phyloP scores from a whole-genome alignment of 2,329 filamentous ascomycete genomes.

The Talaromyces sp. region DNA sequence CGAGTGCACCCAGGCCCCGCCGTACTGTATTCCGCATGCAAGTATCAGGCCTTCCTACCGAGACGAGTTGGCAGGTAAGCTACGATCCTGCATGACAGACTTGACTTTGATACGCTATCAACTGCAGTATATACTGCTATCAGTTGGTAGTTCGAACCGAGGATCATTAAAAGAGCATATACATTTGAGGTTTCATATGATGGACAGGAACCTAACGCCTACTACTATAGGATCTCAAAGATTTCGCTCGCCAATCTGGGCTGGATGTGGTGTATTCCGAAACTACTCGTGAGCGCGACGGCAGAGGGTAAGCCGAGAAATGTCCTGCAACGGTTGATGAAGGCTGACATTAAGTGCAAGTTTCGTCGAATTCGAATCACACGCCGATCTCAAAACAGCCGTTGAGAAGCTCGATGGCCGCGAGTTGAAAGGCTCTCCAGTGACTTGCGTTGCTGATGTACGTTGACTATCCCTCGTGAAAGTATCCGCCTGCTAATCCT shows the following conservation, averaged over 20 bases:
- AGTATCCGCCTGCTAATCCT: slow-evolving; percentile 24
- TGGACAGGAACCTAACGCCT: slow-evolving; percentile 51
- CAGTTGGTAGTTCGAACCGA: background rate
- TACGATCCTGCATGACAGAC: background rate
- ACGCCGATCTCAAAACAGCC: slow-evolving; percentile 80
- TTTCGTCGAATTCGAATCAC: slow-evolving; percentile 97
- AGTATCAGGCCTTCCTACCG: slow-evolving; percentile 85
- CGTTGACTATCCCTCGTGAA: slow-evolving; percentile 29
- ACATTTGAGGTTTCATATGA: background rate
- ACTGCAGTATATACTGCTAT: background rate
- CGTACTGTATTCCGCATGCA: slow-evolving; percentile 96
- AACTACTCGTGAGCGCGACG: slow-evolving; percentile 85
- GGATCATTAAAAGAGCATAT: background rate
- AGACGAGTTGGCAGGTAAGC: slow-evolving; percentile 99
- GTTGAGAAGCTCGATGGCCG: slow-evolving; percentile 91
- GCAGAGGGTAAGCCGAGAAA: slow-evolving; percentile 70
- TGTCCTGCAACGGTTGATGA: slow-evolving; percentile 21
- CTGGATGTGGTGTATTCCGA: slow-evolving; percentile 98
- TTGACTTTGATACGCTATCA: background rate
- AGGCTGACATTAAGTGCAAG: slow-evolving; percentile 48
- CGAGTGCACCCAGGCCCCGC: slow-evolving; percentile 70
- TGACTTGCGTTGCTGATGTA: slow-evolving; percentile 87
- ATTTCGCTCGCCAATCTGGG: slow-evolving; percentile 95
- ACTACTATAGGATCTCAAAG: slow-evolving; percentile 92
- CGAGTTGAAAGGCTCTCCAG: slow-evolving; percentile 86